phyloP scores from a whole-genome alignment of 2,329 filamentous ascomycete genomes.

The Xylariaceae sp. region DNA sequence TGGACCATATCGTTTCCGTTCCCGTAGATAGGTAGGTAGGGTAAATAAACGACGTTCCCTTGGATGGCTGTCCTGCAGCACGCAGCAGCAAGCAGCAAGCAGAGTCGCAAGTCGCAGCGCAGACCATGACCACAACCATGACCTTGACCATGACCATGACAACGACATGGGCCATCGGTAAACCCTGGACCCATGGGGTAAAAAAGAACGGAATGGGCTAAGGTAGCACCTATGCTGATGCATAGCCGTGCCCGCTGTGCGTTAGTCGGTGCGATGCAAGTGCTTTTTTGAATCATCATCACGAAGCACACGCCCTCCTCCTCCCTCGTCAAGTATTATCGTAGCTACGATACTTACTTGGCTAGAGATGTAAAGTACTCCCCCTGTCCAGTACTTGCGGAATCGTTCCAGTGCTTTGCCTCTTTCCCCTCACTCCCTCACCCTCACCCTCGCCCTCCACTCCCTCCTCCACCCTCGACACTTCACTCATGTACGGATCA shows the following conservation, averaged over 20 bases:
- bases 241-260: constrained; percentile 37
- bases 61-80: not conserved
- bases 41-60: constrained; percentile 13
- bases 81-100: too few species aligned
- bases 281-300: constrained; percentile 29
- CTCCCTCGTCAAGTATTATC: not conserved
- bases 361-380: too few species aligned
- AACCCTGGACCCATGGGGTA: constrained; percentile 13
- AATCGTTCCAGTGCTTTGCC: too few species aligned
- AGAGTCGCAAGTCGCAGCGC: too few species aligned
- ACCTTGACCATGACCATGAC: not conserved
- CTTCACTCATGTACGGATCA: constrained; percentile 1
- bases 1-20: constrained; percentile 5
- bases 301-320: constrained; percentile 24
- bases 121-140: not conserved
- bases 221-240: constrained; percentile 27
- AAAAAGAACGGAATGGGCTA: constrained; percentile 29
- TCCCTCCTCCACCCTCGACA: constrained; percentile 1
- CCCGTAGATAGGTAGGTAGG: not conserved
- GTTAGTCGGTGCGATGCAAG: constrained; percentile 34
- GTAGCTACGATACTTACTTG: not conserved
- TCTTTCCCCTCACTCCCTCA: too few species aligned
- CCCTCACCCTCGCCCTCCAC: not conserved
- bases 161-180: constrained; percentile 15
- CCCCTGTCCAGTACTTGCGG: too few species aligned